Evolutionary conservation across 176 grass and related monocot species (phyloP).

Genomic region (Carex pumila): DNA sequence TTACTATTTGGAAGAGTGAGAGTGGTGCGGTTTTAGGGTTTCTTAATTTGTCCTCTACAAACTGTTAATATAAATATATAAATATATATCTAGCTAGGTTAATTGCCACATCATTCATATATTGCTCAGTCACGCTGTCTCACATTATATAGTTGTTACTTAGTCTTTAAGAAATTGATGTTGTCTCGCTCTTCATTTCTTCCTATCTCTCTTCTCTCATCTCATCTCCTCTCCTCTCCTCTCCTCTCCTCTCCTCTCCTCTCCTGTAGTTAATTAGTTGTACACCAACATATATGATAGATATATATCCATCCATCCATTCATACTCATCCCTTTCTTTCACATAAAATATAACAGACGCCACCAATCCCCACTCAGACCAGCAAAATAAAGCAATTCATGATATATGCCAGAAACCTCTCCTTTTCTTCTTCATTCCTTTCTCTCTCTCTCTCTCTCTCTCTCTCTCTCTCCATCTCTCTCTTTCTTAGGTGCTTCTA

Average conservation of each 20-base stretch:
- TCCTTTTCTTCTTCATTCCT: constrained; percentile 31
- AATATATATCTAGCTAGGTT: neutral
- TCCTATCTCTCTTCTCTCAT: neutral
- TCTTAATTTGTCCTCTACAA: neutral
- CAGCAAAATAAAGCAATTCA: neutral
- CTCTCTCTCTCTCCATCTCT: constrained; percentile 16
- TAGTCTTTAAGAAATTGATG: neutral
- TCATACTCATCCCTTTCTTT: constrained; percentile 45
- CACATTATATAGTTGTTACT: neutral
- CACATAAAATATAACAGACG: constrained; percentile 50
- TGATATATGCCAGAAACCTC: constrained; percentile 5
- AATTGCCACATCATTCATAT: neutral
- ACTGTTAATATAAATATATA: neutral
- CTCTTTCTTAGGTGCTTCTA: constrained; percentile 12
- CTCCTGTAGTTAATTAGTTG: neutral
- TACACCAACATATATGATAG: neutral
- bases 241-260: too few species aligned
- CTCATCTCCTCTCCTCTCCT: neutral
- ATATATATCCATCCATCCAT: neutral
- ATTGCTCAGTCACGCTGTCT: constrained; percentile 6
- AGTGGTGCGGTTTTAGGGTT: neutral
- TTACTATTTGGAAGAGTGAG: neutral
- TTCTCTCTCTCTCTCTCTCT: constrained; percentile 7
- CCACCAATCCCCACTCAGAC: constrained; percentile 39
- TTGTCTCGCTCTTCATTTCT: neutral